Base-by-base conservation (phyloP, 176 grass and related monocot species). In the Secale cereale region DNA sequence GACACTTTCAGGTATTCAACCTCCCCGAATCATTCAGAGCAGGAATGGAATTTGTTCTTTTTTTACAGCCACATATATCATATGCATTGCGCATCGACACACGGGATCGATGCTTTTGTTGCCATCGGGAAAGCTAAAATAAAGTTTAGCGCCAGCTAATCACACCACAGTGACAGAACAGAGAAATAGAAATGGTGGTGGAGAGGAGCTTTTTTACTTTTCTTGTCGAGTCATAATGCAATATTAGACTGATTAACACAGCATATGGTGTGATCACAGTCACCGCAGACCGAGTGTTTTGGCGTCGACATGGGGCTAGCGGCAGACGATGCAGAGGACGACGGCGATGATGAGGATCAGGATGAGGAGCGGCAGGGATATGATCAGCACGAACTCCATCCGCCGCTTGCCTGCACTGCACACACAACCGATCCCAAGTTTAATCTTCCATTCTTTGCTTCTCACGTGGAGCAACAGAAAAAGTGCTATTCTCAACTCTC, bases 311-410 rank as follows among this genome's bases (percentile, higher is more conserved):
- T 59, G 22, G 40, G 35, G 50, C 84, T 90, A 90, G 50, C 90
- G 83, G 70, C 90, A 94, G 66, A 86, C n/a, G 64, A 94, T 82
- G 90, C 90, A 94, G 25, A 84, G 90, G 64, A 92, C 41, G 12
- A 91, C 60, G 0, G 84, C 77, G 66, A 94, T 17, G 46, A 92
- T 59, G 30, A 94, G 43, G 74, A 89, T 84, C 59, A 94, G 46
- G 76, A 90, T 90, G 77, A 92, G 87, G 36, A 94, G 90, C 11
- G 92, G 92, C 68, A 94, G 39, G 26, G 92, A 92, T 59, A 94
- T 90, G 87, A 94, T 81, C 39, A 94, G 74, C 87, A 94, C 92
- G 32, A 94, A 85, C 61, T 94, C 90, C 92, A 94, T 94, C 60
- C 4, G 73, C 45, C 40, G 15, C 6, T 74, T 70, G 16, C 86